Percentiles rank a stretch among this genome's conserved stretches.
Conservation (phyloP, 1,284 basidiomycete genomes). For the Trichosporon asahii region DNA sequence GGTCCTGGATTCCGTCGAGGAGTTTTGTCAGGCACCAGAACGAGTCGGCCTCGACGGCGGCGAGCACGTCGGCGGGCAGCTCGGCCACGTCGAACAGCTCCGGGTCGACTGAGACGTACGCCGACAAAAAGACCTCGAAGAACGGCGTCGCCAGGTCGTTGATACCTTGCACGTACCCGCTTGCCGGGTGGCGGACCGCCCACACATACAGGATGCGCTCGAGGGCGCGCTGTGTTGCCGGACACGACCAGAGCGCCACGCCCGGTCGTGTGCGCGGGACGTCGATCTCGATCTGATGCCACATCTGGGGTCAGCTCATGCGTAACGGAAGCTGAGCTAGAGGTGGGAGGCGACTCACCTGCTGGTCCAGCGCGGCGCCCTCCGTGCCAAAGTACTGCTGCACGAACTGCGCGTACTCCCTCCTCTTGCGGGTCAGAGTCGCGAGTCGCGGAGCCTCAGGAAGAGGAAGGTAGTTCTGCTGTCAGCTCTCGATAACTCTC, state of each 20-base stretch:
- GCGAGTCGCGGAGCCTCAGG: conserved; percentile 71
- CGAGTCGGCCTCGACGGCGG: conserved; percentile 87
- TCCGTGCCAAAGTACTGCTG: conserved; percentile 87
- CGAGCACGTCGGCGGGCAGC: conserved; percentile 67
- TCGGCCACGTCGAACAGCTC: conserved; percentile 75
- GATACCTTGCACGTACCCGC: conserved; percentile 95
- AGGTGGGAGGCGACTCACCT: conserved; percentile 29
- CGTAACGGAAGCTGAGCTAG: background rate
- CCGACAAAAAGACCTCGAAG: conserved; percentile 77
- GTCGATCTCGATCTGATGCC: conserved; percentile 98
- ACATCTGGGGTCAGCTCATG: conserved; percentile 59
- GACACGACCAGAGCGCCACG: conserved; percentile 83
- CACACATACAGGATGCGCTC: conserved; percentile 94
- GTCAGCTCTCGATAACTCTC: conserved; percentile 7
- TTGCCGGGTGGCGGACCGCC: conserved; percentile 95
- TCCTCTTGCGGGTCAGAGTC: conserved; percentile 80
- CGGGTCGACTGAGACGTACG: conserved; percentile 63
- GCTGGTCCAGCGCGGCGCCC: conserved; percentile 76
- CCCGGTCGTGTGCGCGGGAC: conserved; percentile 90
- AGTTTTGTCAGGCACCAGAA: conserved; percentile 95
- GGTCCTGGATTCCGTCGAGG: conserved; percentile 93
- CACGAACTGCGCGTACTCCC: conserved; percentile 86
- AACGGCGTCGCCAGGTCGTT: conserved; percentile 95
- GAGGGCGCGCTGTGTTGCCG: conserved; percentile 79
- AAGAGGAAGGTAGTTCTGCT: conserved; percentile 85